Conservation (phyloP, 768 basidiomycete genomes). For the Psilocybe azurescens region DNA sequence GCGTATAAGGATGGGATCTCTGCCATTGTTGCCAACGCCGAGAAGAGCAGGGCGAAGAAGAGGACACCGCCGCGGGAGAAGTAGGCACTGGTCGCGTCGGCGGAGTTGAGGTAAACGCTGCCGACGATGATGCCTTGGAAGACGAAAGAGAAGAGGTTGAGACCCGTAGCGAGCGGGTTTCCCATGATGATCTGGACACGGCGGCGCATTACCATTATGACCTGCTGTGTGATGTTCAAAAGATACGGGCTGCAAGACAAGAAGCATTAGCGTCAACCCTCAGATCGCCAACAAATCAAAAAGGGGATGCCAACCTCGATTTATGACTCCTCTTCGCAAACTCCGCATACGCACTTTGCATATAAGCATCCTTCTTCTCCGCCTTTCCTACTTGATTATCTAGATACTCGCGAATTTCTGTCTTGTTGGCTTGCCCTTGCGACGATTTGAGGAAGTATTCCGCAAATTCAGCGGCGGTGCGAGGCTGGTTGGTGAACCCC, state of each 20-base stretch:
- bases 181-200: conserved; percentile 50
- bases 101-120: conserved; percentile 64
- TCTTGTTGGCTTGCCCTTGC: conserved; percentile 44
- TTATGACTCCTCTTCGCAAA: conserved; percentile 50
- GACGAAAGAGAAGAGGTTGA: conserved; percentile 49
- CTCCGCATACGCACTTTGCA: conserved; percentile 52
- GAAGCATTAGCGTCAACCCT: not conserved
- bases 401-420: conserved; percentile 52
- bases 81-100: conserved; percentile 59
- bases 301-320: conserved; percentile 28
- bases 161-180: conserved; percentile 39
- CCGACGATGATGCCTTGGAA: conserved; percentile 60
- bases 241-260: conserved; percentile 43
- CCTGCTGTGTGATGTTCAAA: conserved; percentile 50
- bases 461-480: conserved; percentile 63
- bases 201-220: conserved; percentile 48
- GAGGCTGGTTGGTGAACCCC: conserved; percentile 49
- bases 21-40: conserved; percentile 63
- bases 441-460: conserved; percentile 47
- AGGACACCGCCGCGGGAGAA: conserved; percentile 82
- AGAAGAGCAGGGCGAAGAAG: conserved; percentile 71
- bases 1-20: conserved; percentile 66
- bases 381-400: conserved; percentile 48
- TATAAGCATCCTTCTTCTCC: conserved; percentile 48
- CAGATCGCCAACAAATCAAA: not conserved